Conservation (phyloP, 1,284 basidiomycete species). For the Wolfiporia cocos region DNA sequence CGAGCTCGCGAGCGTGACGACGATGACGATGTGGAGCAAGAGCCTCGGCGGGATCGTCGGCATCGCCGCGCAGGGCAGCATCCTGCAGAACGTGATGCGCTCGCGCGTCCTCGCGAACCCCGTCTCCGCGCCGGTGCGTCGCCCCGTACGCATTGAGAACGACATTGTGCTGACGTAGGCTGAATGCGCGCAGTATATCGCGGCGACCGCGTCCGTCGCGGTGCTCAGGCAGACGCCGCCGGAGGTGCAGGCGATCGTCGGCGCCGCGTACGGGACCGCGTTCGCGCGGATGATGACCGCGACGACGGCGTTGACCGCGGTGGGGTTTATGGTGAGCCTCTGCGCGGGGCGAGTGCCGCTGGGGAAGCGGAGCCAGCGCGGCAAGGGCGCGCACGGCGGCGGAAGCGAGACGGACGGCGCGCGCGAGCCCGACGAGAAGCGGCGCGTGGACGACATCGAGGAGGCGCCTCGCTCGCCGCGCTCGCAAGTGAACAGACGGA, state of each 20-base stretch:
- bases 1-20: slow-evolving; percentile 10
- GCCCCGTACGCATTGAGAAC: too few species aligned
- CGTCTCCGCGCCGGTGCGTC: slow-evolving; percentile 5
- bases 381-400: not conserved
- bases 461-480: too few species aligned
- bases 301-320: slow-evolving; percentile 3
- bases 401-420: too few species aligned
- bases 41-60: slow-evolving; percentile 11
- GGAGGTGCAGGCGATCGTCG: slow-evolving; percentile 1
- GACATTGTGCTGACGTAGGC: too few species aligned
- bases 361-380: not conserved
- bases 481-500: too few species aligned
- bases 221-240: not conserved
- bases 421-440: not conserved
- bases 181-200: slow-evolving; percentile 3
- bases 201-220: not conserved
- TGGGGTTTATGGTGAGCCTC: slow-evolving; percentile 3
- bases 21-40: slow-evolving; percentile 14
- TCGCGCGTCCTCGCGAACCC: slow-evolving; percentile 4
- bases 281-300: slow-evolving; percentile 11
- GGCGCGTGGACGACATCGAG: too few species aligned
- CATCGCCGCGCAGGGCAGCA: slow-evolving; percentile 9
- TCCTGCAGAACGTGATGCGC: slow-evolving; percentile 8
- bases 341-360: not conserved
- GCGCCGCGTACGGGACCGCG: slow-evolving; percentile 7